Evolutionary conservation across 768 basidiomycete species (phyloP).

Genomic region (Suillus luteus): DNA sequence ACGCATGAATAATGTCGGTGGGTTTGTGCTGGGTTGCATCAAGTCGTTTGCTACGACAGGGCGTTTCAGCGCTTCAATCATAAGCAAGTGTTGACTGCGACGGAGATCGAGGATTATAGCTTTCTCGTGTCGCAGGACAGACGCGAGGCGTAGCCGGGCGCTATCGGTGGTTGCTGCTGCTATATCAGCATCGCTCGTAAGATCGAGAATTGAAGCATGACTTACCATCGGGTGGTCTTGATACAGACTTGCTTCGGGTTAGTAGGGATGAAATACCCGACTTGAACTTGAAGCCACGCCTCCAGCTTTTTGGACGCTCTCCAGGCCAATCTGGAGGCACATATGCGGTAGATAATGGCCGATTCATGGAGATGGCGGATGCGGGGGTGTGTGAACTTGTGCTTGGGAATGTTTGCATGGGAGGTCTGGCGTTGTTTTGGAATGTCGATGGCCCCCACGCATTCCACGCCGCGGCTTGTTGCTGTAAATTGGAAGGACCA

Average conservation of each 20-base stretch:
- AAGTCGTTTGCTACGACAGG: slow-evolving; percentile 50
- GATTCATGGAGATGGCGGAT: neutral
- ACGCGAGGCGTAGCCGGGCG: slow-evolving; percentile 27
- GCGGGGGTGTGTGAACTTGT: slow-evolving; percentile 25
- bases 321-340: slow-evolving; percentile 15
- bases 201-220: neutral
- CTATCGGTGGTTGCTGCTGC: slow-evolving; percentile 27
- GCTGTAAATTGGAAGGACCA: slow-evolving; percentile 17
- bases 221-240: slow-evolving; percentile 23
- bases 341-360: slow-evolving; percentile 7
- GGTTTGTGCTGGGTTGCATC: slow-evolving; percentile 53
- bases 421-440: slow-evolving; percentile 22
- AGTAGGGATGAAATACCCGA: slow-evolving; percentile 33
- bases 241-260: slow-evolving; percentile 26
- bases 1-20: slow-evolving; percentile 52
- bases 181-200: slow-evolving; percentile 3
- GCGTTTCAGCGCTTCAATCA: slow-evolving; percentile 49
- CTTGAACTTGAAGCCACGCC: slow-evolving; percentile 35
- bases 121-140: slow-evolving; percentile 26
- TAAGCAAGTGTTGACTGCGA: slow-evolving; percentile 37
- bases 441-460: slow-evolving; percentile 25
- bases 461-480: slow-evolving; percentile 6
- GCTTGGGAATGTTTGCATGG: slow-evolving; percentile 17
- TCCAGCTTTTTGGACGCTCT: slow-evolving; percentile 32
- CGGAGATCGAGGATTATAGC: slow-evolving; percentile 54